Conservation (phyloP, 2,329 filamentous ascomycete genomes). For the Fusarium sp. region DNA sequence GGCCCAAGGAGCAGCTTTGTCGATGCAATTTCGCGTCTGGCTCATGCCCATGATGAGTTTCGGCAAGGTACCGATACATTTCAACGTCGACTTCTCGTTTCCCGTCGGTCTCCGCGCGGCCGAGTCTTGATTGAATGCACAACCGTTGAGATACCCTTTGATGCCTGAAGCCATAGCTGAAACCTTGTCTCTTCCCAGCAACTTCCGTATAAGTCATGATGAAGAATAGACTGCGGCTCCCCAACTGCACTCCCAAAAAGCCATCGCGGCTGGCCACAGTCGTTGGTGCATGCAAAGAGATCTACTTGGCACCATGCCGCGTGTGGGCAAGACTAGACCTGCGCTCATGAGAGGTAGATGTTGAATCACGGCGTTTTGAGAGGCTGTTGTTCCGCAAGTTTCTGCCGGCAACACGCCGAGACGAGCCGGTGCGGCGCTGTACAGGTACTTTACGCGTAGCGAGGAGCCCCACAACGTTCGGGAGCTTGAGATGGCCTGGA, state of each 20-base stretch:
- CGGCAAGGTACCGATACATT: conserved; percentile 43
- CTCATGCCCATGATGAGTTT: conserved; percentile 28
- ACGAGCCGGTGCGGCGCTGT: conserved; percentile 18
- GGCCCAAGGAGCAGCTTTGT: conserved; percentile 14
- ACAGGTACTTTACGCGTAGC: conserved; percentile 34
- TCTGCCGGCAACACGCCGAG: conserved; percentile 29
- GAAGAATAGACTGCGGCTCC: conserved; percentile 35
- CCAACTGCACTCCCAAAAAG: conserved; percentile 21
- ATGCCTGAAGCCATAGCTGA: conserved; percentile 22
- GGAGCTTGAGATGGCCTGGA: conserved; percentile 38
- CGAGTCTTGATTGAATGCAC: conserved; percentile 21
- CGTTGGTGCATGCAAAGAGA: conserved; percentile 38
- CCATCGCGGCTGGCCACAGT: conserved; percentile 28
- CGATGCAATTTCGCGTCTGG: conserved; percentile 42
- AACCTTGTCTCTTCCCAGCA: conserved; percentile 10
- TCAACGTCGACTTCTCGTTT: conserved; percentile 27
- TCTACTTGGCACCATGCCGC: conserved; percentile 37
- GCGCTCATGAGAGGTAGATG: conserved; percentile 11
- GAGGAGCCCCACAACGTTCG: conserved; percentile 35
- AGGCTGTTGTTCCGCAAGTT: conserved; percentile 21
- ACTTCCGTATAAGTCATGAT: conserved; percentile 14
- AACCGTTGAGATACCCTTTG: conserved; percentile 28
- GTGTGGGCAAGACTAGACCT: conserved; percentile 29
- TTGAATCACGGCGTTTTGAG: conserved; percentile 16
- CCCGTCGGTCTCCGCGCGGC: conserved; percentile 39